phyloP scores from a whole-genome alignment of 2,329 filamentous ascomycete genomes.

The Pseudogymnoascus sp. region DNA sequence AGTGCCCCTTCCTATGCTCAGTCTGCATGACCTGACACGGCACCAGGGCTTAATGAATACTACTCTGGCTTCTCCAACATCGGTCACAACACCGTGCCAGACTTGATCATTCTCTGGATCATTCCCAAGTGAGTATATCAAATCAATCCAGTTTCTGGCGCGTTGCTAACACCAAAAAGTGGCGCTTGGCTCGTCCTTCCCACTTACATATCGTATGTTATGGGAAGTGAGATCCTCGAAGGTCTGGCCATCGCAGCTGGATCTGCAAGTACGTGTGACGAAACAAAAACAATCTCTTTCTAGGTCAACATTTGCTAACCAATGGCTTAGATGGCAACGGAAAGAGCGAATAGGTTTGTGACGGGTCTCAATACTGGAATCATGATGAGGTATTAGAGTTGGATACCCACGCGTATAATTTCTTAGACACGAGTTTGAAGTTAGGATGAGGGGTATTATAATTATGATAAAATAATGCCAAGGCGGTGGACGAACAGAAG shows the following conservation, averaged over 20 bases:
- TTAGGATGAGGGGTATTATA: background rate
- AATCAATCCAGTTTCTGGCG: background rate
- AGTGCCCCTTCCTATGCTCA: constrained; percentile 24
- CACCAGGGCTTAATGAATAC: constrained; percentile 49
- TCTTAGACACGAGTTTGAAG: background rate
- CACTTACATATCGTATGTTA: constrained; percentile 51
- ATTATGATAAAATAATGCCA: background rate
- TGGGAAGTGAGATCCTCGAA: constrained; percentile 53
- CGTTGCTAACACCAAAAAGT: constrained; percentile 33
- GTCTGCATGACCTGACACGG: constrained; percentile 8
- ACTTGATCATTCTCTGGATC: constrained; percentile 51
- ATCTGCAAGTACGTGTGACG: background rate
- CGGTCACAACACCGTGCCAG: constrained; percentile 48
- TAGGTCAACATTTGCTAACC: background rate
- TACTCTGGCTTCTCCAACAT: constrained; percentile 53
- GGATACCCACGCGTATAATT: background rate
- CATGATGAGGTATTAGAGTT: background rate
- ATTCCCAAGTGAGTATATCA: constrained; percentile 52
- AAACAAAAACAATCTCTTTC: background rate
- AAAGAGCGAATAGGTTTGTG: background rate
- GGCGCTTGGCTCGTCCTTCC: constrained; percentile 58
- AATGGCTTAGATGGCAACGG: background rate
- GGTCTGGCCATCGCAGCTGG: constrained; percentile 41
- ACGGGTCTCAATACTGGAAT: background rate
- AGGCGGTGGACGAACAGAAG: background rate